Base-by-base conservation (phyloP, 352 stramenopile species). In the Phytophthora rubi region DNA sequence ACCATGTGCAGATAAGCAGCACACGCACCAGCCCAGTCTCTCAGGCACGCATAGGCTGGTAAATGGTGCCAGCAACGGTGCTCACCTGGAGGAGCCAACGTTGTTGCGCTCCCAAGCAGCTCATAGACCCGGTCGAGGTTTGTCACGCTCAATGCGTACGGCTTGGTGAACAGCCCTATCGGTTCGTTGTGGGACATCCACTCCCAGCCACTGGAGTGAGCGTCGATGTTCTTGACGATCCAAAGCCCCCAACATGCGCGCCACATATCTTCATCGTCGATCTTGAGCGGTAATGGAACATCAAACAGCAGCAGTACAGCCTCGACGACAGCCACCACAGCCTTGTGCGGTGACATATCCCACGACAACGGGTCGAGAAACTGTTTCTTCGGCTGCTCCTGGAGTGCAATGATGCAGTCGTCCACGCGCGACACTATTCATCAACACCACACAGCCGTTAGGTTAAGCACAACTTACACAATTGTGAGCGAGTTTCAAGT, bases 201-300 rank as follows among this genome's bases (percentile, higher is more conserved):
- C 33, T 91, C 78, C 83, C 85, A 93, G 7, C 83, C 82, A 32
- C 74, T 61, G 2, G 77, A 77, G 65, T 93, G 85, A 16, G 82
- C 57, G 13, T 93, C 82, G 53, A 93, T 85, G 68, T 93, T 93
- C 69, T 91, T 93, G 62, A 91, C 81, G 18, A 93, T 85, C 85
- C 85, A 93, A 0, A 89, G 68, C 8, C 71, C 81, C 85, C 85
- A 93, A 64, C 76, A 71, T 0, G 59, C 66, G 12, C 65, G 59
- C 85, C 85, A 93, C 23, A 83, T 63, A 1, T 71, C 72, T 32
- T 83, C 77, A 16, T 81, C 66, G 18, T 75, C 35, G 15, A 65
- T 52, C 4, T 57, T 26, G 4, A 39, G 13, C 21, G 57, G 47
- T 26, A 69, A 32, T 12, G 61, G 59, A 9, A 93, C 68, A 18